These are phyloP conservation scores for Alternaria sp. DNA, from an alignment of 2,329 filamentous ascomycete genomes.

Conservation along the genomic window DNA sequence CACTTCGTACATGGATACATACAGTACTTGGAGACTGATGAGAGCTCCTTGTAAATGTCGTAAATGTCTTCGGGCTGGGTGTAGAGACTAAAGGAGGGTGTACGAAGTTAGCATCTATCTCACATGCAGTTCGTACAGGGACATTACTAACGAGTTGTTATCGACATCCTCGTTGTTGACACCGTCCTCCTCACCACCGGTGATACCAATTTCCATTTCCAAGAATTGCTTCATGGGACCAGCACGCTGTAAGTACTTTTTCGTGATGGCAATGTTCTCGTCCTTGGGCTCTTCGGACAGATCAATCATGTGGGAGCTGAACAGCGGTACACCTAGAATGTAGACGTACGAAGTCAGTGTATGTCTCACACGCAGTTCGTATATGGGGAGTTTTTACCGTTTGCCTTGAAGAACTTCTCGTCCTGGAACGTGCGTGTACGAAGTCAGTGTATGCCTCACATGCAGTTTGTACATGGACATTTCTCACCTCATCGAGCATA, in stretches of 20 bases:
- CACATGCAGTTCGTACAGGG: background rate
- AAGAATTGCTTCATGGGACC: constrained; percentile 97
- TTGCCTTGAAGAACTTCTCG: constrained; percentile 92
- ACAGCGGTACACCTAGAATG: constrained; percentile 49
- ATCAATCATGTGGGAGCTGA: constrained; percentile 96
- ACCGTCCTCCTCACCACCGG: constrained; percentile 96
- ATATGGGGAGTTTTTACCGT: constrained; percentile 54
- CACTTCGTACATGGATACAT: background rate
- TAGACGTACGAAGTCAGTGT: constrained; percentile 85
- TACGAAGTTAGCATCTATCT: background rate
- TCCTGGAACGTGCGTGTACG: constrained; percentile 57
- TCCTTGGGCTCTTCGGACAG: constrained; percentile 77
- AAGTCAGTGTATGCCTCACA: too few relatives aligned
- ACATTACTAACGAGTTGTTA: constrained; percentile 85
- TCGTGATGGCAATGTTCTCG: constrained; percentile 88
- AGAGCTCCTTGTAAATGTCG: constrained; percentile 57
- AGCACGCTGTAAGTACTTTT: constrained; percentile 80
- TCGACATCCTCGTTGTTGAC: constrained; percentile 58
- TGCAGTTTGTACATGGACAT: too few relatives aligned
- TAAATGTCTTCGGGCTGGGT: constrained; percentile 41
- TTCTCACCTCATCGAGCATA: constrained; percentile 68
- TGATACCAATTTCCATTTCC: constrained; percentile 90
- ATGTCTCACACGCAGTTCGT: background rate
- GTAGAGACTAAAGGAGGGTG: constrained; percentile 1
- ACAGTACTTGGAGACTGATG: background rate